These are phyloP conservation scores for Gremmenia infestans DNA, from an alignment of 2,329 filamentous ascomycete genomes.

Conservation along the genomic window DNA sequence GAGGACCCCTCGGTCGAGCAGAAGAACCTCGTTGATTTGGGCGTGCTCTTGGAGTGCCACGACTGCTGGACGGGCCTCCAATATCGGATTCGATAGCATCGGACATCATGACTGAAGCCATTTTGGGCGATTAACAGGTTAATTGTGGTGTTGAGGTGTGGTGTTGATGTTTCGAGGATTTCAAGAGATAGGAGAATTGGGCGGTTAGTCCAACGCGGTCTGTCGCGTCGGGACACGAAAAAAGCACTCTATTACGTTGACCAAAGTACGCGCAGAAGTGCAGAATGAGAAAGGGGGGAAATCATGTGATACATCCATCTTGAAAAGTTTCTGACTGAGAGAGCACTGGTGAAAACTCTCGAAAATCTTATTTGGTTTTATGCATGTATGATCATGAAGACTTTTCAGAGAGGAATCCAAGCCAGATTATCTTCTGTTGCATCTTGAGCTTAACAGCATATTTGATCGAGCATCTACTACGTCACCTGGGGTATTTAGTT, in stretches of 20 bases:
- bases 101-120: constrained; percentile 32
- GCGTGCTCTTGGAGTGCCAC: constrained; percentile 24
- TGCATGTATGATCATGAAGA: no score
- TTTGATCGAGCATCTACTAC: no score
- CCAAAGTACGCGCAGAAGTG: no score
- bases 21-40: constrained; percentile 27
- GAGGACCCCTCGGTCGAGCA: constrained; percentile 39
- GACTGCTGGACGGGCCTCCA: constrained; percentile 19
- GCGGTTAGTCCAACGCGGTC: constrained; percentile 14
- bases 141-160: constrained; percentile 10
- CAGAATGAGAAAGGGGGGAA: no score
- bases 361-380: no score
- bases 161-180: constrained; percentile 14
- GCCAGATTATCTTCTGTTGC: no score
- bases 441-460: no score
- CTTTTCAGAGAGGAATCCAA: no score
- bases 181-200: constrained; percentile 21
- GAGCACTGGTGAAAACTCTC: no score
- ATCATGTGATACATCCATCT: neutral
- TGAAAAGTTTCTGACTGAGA: neutral
- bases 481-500: no score
- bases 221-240: constrained; percentile 9
- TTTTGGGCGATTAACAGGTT: constrained; percentile 13
- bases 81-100: constrained; percentile 26
- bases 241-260: neutral